phyloP scores from a whole-genome alignment of 2,329 filamentous ascomycete genomes.

The Ascochyta lentis region DNA sequence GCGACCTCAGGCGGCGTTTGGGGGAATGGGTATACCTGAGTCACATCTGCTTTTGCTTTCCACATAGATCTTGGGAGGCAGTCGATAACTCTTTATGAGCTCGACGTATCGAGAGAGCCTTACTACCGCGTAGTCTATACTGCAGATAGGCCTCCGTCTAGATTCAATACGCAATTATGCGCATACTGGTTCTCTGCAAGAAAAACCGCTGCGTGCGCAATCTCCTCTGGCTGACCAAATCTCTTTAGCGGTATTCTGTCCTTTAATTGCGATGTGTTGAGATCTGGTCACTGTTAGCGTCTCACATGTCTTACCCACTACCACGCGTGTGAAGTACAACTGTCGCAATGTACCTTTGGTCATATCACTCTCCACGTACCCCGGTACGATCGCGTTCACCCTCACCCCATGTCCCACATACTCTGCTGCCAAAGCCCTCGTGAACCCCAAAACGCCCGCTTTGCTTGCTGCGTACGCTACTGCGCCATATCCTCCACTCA shows the following conservation, averaged over 20 bases:
- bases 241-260: constrained; percentile 68
- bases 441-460: constrained; percentile 77
- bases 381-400: constrained; percentile 81
- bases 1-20: constrained; percentile 20
- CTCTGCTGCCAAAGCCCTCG: constrained; percentile 70
- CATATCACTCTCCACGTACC: constrained; percentile 85
- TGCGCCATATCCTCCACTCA: constrained; percentile 72
- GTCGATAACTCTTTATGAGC: neutral
- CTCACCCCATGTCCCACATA: constrained; percentile 68
- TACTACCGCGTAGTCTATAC: constrained; percentile 25
- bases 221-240: constrained; percentile 72
- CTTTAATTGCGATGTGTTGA: constrained; percentile 42
- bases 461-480: constrained; percentile 81
- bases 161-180: constrained; percentile 84
- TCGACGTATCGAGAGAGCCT: neutral
- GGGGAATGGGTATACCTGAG: constrained; percentile 23
- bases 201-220: constrained; percentile 83
- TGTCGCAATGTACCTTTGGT: constrained; percentile 64
- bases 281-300: constrained; percentile 39
- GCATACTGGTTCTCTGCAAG: constrained; percentile 80
- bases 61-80: constrained; percentile 3
- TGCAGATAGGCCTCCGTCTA: constrained; percentile 84
- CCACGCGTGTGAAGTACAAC: neutral
- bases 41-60: constrained; percentile 8
- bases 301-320: too few relatives aligned